Percentiles rank a stretch among this genome's conserved stretches.
Evolutionary conservation across 2,329 filamentous ascomycete genomes (phyloP).

Genomic region (Calonectria hawksworthii): DNA sequence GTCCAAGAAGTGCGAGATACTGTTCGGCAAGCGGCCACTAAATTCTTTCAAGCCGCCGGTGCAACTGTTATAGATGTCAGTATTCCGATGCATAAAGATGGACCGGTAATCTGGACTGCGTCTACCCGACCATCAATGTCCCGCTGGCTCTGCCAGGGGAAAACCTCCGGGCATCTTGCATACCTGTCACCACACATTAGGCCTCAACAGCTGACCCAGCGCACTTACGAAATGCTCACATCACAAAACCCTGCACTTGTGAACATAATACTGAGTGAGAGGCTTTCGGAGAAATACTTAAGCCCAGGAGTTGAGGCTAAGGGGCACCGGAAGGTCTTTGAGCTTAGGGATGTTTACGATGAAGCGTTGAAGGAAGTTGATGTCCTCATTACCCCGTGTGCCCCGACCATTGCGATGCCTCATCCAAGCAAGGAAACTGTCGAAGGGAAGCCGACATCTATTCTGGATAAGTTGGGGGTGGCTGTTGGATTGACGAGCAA

Average conservation of each 20-base stretch:
- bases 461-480: constrained; percentile 57
- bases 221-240: constrained; percentile 57
- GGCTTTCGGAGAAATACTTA: constrained; percentile 44
- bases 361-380: constrained; percentile 59
- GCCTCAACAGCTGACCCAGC: constrained; percentile 54
- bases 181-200: constrained; percentile 51
- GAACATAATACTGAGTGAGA: constrained; percentile 61
- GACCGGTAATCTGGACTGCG: constrained; percentile 51
- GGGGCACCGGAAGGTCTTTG: constrained; percentile 60
- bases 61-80: constrained; percentile 60
- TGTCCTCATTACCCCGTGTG: constrained; percentile 64
- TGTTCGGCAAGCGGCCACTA: constrained; percentile 51
- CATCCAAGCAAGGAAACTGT: constrained; percentile 43
- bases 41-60: constrained; percentile 54
- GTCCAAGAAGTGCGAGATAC: constrained; percentile 55
- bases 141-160: constrained; percentile 47
- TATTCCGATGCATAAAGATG: constrained; percentile 62
- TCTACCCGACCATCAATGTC: constrained; percentile 53
- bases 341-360: constrained; percentile 59
- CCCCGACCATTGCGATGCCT: constrained; percentile 59
- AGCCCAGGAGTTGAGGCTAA: constrained; percentile 55
- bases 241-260: constrained; percentile 60
- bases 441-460: constrained; percentile 35
- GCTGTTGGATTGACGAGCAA: constrained; percentile 62
- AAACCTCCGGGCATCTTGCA: constrained; percentile 50